phyloP scores from a whole-genome alignment of 495 filamentous ascomycete genomes.

The Wilcoxina mikolae region DNA sequence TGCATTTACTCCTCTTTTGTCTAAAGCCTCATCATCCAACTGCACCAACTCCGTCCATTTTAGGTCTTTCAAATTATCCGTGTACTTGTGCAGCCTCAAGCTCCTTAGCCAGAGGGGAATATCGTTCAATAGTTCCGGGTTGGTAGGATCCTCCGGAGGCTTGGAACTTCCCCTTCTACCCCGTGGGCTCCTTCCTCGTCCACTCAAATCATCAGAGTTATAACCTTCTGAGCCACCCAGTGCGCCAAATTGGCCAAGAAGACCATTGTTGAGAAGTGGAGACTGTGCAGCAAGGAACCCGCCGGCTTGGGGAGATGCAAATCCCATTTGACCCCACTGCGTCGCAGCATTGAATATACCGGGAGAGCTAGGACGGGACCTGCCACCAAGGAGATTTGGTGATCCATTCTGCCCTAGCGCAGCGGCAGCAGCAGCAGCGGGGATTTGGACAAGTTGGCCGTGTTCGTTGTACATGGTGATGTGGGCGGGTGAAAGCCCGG shows the following conservation, averaged over 20 bases:
- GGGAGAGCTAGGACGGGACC: conserved; percentile 87
- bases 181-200: conserved; percentile 82
- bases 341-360: conserved; percentile 60
- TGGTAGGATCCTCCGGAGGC: conserved; percentile 93
- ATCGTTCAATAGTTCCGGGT: conserved; percentile 78
- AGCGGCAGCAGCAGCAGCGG: conserved; percentile 68
- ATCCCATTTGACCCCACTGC: conserved; percentile 51
- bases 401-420: conserved; percentile 60
- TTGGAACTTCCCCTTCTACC: conserved; percentile 89
- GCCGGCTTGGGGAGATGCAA: conserved; percentile 86
- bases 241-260: conserved; percentile 57
- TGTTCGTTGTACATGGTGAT: conserved; percentile 83
- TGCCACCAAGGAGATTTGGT: conserved; percentile 48
- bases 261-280: conserved; percentile 57
- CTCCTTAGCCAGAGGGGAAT: conserved; percentile 93
- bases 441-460: conserved; percentile 82
- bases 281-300: conserved; percentile 84
- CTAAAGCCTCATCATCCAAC: conserved; percentile 83
- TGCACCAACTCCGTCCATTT: conserved; percentile 90
- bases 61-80: conserved; percentile 91
- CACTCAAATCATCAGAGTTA: conserved; percentile 84
- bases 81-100: conserved; percentile 93
- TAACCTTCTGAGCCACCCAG: conserved; percentile 63
- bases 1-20: conserved; percentile 87
- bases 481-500: conserved; percentile 41